Evolutionary conservation across 768 basidiomycete genomes (phyloP), one percentile per base, ranked within the genome.

Genomic region (Lepiota subincarnata): DNA sequence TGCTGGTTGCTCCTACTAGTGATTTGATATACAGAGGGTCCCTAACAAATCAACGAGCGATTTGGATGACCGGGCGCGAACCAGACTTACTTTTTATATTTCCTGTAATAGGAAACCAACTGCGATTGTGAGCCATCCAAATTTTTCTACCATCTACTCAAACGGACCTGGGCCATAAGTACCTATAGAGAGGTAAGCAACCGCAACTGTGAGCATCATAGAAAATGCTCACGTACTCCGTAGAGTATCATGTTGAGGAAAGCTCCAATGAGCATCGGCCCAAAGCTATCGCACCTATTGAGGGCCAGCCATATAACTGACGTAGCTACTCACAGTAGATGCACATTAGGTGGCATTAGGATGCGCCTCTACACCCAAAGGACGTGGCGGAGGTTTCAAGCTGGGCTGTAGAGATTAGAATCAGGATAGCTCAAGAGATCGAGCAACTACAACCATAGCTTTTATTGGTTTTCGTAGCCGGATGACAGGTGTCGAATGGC

Each of bases 201-300:
- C 20, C 19, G 24, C 39, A 38, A 11, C 10, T 11, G 8, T 6
- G 8, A 8, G 1, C 8, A 31, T 31, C 31, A 8, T 3, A 11
- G 51, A 3, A 12, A 12, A 47, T 24, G 39, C 18, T 4, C 2
- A 59, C 68, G 54, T 55, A 76, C 76, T 55, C 76, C 76, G 53
- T 73, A 78, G 20, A 78, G 67, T 56, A 77, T 70, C 63, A 73
- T 70, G 53, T 76, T 75, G 37, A 70, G 57, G 50, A 67, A 71
- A n/a, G 65, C 65, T 36, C 74, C 75, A 47, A 75, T 64, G 37
- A 75, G 67, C 71, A 76, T 73, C 8, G 75, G 74, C 18, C 75
- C 75, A 57, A 70, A 74, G 24, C 75, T 74, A 53, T 20, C 16
- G 8, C n/a, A 11, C 31, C 22, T 41, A 28, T 24, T 20, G 42